These are phyloP conservation scores for Podospora sp. DNA, from an alignment of 495 filamentous ascomycete species.

Conservation along the genomic window DNA sequence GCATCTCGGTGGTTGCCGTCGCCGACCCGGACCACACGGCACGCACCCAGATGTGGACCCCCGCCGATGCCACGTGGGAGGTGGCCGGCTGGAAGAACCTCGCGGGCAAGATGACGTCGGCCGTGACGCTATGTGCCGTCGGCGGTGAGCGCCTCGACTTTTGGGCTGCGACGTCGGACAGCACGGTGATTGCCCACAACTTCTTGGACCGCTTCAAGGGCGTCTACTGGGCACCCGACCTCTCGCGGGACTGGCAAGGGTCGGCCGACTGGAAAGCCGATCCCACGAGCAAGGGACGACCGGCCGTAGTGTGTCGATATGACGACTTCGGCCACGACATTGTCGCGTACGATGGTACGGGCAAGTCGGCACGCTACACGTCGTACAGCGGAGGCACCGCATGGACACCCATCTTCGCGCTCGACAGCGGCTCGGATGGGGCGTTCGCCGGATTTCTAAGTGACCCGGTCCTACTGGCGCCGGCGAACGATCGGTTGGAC, in stretches of 20 bases:
- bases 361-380: background rate
- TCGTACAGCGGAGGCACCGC: background rate
- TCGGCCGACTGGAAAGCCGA: background rate
- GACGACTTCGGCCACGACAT: slow-evolving; percentile 9
- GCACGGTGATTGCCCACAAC: slow-evolving; percentile 9
- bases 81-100: slow-evolving; percentile 6
- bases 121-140: slow-evolving; percentile 9
- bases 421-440: background rate
- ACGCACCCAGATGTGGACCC: background rate
- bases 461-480: slow-evolving; percentile 1
- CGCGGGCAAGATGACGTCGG: background rate
- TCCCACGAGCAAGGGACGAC: background rate
- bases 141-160: slow-evolving; percentile 6
- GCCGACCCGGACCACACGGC: slow-evolving; percentile 8
- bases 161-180: background rate
- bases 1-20: slow-evolving; percentile 13
- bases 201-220: background rate
- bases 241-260: slow-evolving; percentile 9
- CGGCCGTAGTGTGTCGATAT: slow-evolving; percentile 9
- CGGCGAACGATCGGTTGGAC: slow-evolving; percentile 1
- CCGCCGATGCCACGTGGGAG: background rate
- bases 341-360: slow-evolving; percentile 5
- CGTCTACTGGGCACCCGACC: slow-evolving; percentile 5
- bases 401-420: background rate
- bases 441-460: slow-evolving; percentile 5